A percentile compares a stretch with the other conserved stretches of the same genome.
phyloP scores from a whole-genome alignment of 2,329 filamentous ascomycete genomes.

The Scleromitrula shiraiana region DNA sequence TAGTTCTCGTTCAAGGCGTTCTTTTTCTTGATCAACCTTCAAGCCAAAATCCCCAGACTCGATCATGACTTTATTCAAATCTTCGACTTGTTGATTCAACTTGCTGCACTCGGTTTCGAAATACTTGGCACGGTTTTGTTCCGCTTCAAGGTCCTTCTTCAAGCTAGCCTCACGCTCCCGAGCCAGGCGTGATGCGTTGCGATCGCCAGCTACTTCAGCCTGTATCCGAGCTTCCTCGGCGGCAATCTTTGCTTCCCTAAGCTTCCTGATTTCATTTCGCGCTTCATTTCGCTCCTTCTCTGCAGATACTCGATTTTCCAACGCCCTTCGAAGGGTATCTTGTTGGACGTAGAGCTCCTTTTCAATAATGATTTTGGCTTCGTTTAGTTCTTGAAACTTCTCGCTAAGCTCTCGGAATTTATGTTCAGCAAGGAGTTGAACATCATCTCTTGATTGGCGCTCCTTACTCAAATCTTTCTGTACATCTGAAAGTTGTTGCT shows the following conservation, averaged over 20 bases:
- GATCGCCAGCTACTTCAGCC: conserved; percentile 73
- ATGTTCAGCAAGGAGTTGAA: conserved; percentile 82
- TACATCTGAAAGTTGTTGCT: conserved; percentile 72
- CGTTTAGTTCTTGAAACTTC: conserved; percentile 79
- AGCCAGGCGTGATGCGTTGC: conserved; percentile 67
- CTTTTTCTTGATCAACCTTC: conserved; percentile 88
- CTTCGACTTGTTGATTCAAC: conserved; percentile 72
- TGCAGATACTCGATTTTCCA: conserved; percentile 68
- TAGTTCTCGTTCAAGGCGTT: conserved; percentile 83
- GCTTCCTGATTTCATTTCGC: conserved; percentile 71
- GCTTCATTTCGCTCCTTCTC: conserved; percentile 87
- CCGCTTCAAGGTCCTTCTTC: conserved; percentile 71
- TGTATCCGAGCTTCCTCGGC: conserved; percentile 80
- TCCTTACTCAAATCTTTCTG: conserved; percentile 88
- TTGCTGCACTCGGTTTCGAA: conserved; percentile 72
- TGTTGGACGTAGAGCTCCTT: conserved; percentile 96
- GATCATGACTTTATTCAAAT: conserved; percentile 77
- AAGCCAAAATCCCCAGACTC: conserved; percentile 84
- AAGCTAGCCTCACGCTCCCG: conserved; percentile 73
- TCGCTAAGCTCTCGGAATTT: conserved; percentile 75
- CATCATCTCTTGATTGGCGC: conserved; percentile 87
- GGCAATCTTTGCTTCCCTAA: conserved; percentile 76
- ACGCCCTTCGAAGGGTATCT: conserved; percentile 78
- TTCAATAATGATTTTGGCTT: conserved; percentile 94
- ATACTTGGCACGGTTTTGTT: conserved; percentile 66